phyloP scores from a whole-genome alignment of 768 basidiomycete genomes.

The Lanmaoa rubissima region DNA sequence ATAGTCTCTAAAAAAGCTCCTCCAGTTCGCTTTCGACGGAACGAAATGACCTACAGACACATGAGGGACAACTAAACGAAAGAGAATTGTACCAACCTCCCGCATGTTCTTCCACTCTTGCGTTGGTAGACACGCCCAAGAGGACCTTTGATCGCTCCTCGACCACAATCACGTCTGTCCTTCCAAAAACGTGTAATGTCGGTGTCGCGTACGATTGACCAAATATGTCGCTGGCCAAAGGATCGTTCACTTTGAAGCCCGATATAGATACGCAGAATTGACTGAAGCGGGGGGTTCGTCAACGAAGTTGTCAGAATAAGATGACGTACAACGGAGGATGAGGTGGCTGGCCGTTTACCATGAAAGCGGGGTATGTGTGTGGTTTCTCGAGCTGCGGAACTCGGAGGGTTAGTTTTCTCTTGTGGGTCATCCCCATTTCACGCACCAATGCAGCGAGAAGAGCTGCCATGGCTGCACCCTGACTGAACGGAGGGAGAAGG shows the following conservation, averaged over 20 bases:
- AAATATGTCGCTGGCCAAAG: slow-evolving; percentile 51
- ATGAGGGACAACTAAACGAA: slow-evolving; percentile 1
- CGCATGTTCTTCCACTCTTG: slow-evolving; percentile 71
- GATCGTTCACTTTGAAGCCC: slow-evolving; percentile 57
- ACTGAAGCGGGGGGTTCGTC: slow-evolving; percentile 33
- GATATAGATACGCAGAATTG: slow-evolving; percentile 74
- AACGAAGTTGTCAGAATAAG: not conserved
- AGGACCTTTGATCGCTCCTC: slow-evolving; percentile 64
- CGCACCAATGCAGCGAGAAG: slow-evolving; percentile 67
- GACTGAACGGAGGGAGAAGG: slow-evolving; percentile 39
- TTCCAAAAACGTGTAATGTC: slow-evolving; percentile 77
- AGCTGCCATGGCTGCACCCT: slow-evolving; percentile 77
- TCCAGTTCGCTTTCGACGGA: slow-evolving; percentile 74
- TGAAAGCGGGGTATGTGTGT: slow-evolving; percentile 51
- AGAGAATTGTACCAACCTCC: slow-evolving; percentile 57
- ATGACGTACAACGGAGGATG: slow-evolving; percentile 71
- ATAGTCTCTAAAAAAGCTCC: slow-evolving; percentile 70
- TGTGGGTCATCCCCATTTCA: slow-evolving; percentile 1
- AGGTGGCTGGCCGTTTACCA: slow-evolving; percentile 59
- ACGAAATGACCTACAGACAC: slow-evolving; percentile 69
- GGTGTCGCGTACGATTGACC: slow-evolving; percentile 58
- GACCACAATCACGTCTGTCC: slow-evolving; percentile 69
- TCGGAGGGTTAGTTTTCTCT: slow-evolving; percentile 1
- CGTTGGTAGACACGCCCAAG: slow-evolving; percentile 50
- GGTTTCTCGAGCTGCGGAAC: slow-evolving; percentile 51